Conservation (phyloP, 2,329 filamentous ascomycete species). For the Pseudogymnoascus sp. region DNA sequence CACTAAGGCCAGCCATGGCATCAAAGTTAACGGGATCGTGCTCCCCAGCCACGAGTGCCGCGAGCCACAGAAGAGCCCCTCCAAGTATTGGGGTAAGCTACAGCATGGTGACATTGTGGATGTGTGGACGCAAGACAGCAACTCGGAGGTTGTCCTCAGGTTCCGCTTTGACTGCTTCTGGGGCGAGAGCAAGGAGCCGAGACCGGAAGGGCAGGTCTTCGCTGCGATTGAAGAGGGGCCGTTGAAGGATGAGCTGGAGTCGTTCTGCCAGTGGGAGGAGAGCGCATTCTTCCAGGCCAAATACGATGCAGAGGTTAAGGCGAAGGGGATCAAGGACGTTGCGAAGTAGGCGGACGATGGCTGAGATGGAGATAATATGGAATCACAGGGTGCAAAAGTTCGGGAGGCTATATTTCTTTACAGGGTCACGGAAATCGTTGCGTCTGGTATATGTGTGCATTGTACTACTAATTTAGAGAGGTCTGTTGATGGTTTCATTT, state of each 20-base stretch:
- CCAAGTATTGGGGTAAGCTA: constrained; percentile 57
- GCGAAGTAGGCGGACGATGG: not conserved
- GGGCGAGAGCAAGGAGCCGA: constrained; percentile 22
- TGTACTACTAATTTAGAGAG: constrained; percentile 2
- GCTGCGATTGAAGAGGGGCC: constrained; percentile 16
- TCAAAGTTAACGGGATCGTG: constrained; percentile 67
- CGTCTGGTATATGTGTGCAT: not conserved
- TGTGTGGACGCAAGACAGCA: constrained; percentile 52
- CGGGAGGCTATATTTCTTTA: not conserved
- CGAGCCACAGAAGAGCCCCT: constrained; percentile 43
- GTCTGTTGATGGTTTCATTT: not conserved
- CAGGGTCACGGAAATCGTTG: not conserved
- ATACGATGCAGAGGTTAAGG: constrained; percentile 3
- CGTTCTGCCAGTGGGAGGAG: constrained; percentile 20
- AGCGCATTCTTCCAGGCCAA: constrained; percentile 1
- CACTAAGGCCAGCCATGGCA: constrained; percentile 69
- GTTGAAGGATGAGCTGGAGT: constrained; percentile 22
- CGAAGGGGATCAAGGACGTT: not conserved
- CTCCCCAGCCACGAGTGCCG: constrained; percentile 51
- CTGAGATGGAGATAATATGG: not conserved
- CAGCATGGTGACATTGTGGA: constrained; percentile 71
- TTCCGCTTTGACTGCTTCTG: constrained; percentile 28
- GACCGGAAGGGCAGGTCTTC: constrained; percentile 19
- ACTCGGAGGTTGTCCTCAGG: constrained; percentile 23
- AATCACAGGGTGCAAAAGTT: not conserved